Percentiles rank a stretch among this genome's conserved stretches.
These are phyloP conservation scores for Botryotinia calthae DNA, from an alignment of 2,329 filamentous ascomycete genomes.

Conservation along the genomic window DNA sequence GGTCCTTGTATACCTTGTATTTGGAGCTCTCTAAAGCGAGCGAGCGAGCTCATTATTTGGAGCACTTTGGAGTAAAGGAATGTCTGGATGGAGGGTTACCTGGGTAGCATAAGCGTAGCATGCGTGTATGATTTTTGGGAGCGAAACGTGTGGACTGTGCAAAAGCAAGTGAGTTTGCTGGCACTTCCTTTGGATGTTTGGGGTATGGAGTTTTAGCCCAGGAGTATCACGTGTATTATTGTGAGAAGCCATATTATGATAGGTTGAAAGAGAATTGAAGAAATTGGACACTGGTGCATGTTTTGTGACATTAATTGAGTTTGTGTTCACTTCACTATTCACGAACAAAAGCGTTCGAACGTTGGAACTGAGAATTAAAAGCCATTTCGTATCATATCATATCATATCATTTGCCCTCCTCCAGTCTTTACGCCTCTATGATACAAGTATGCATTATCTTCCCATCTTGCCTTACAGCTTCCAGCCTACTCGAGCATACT, in stretches of 20 bases:
- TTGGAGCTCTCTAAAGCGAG: background rate
- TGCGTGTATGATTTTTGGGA: conserved; percentile 1
- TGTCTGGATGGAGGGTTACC: background rate
- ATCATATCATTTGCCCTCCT: conserved; percentile 13
- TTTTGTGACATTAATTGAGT: background rate
- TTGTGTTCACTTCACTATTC: background rate
- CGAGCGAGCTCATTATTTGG: background rate
- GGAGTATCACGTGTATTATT: background rate
- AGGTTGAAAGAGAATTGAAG: background rate
- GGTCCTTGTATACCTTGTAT: background rate
- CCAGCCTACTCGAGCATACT: conserved; percentile 77
- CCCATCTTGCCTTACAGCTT: conserved; percentile 10
- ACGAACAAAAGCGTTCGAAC: background rate
- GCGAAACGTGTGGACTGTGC: background rate
- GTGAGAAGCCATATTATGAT: background rate
- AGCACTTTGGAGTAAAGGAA: background rate
- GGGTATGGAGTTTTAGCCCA: background rate
- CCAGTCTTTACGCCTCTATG: conserved; percentile 32
- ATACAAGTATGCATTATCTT: conserved; percentile 32
- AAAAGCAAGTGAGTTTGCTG: background rate
- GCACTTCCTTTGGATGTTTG: background rate
- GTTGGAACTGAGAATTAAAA: background rate
- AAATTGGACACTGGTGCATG: background rate
- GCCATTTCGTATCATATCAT: conserved; percentile 13
- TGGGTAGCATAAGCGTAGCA: background rate